Percentiles rank a stretch among this genome's conserved stretches.
Conservation (phyloP, 2,329 filamentous ascomycete species). For the Rhynchosporium graminicola region DNA sequence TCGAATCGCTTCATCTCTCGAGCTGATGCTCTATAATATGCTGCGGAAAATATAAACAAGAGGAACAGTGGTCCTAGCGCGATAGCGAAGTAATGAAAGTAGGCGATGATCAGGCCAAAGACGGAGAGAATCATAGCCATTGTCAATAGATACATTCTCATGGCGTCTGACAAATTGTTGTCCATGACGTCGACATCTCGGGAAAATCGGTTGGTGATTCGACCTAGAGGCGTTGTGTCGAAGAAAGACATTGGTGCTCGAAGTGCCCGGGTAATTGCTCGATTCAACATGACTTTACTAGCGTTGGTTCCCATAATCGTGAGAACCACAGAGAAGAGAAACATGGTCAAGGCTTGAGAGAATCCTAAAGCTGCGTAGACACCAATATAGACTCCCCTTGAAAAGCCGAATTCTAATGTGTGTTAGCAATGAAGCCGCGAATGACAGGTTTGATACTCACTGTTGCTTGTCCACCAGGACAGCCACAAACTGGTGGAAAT, state of each 20-base stretch:
- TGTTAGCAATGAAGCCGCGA: constrained; percentile 2
- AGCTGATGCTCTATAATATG: constrained; percentile 88
- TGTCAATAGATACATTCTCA: constrained; percentile 90
- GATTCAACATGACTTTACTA: constrained; percentile 78
- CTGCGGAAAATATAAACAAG: constrained; percentile 78
- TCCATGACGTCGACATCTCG: constrained; percentile 97
- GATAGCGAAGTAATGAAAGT: constrained; percentile 77
- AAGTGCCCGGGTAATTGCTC: constrained; percentile 76
- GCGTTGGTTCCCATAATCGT: constrained; percentile 79
- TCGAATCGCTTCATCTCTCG: constrained; percentile 95
- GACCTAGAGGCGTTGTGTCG: constrained; percentile 91
- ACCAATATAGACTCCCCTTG: constrained; percentile 71
- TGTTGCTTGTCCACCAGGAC: constrained; percentile 86
- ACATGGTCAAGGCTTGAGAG: constrained; percentile 72
- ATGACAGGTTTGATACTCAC: constrained; percentile 52
- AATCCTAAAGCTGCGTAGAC: constrained; percentile 71
- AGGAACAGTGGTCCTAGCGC: constrained; percentile 69
- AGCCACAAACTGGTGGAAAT: constrained; percentile 90
- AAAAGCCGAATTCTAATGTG: constrained; percentile 59
- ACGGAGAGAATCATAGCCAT: constrained; percentile 79
- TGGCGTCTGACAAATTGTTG: constrained; percentile 83
- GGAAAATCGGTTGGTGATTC: constrained; percentile 95
- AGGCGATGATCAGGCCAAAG: constrained; percentile 90
- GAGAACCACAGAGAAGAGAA: constrained; percentile 75
- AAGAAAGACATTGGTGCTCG: constrained; percentile 86